Evolutionary conservation across 1,284 basidiomycete species (phyloP).

Genomic region (Pseudozyma thailandica): DNA sequence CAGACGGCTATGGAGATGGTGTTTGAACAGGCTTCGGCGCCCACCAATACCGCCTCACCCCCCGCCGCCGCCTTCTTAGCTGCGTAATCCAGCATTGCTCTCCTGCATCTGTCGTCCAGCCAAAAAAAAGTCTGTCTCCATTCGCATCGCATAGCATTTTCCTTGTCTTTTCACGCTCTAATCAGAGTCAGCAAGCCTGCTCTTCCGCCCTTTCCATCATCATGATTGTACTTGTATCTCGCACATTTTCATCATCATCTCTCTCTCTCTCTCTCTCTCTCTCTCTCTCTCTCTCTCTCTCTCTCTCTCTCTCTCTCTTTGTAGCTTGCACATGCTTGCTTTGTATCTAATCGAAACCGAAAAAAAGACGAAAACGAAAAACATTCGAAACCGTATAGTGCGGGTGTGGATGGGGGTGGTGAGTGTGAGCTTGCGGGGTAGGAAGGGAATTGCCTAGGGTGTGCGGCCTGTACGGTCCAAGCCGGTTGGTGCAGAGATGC

Average conservation of each 20-base stretch:
- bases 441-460: too few species aligned
- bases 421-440: too few species aligned
- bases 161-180: background rate
- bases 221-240: conserved; percentile 24
- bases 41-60: conserved; percentile 3
- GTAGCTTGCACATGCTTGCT: too few species aligned
- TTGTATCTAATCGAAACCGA: too few species aligned
- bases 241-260: background rate
- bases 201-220: background rate
- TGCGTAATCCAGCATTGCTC: conserved; percentile 1
- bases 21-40: conserved; percentile 25
- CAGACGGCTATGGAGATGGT: conserved; percentile 37
- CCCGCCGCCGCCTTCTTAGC: conserved; percentile 9
- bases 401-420: too few species aligned
- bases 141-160: conserved; percentile 27
- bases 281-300: background rate
- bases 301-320: background rate
- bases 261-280: conserved; percentile 8
- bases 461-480: too few species aligned
- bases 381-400: too few species aligned
- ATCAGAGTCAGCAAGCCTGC: conserved; percentile 20
- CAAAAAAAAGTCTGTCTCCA: conserved; percentile 5
- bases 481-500: too few species aligned
- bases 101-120: background rate
- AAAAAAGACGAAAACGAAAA: too few species aligned